Percentiles rank a stretch among this genome's conserved stretches.
Conservation (phyloP, 352 stramenopile genomes). For the Phytopythium cucurbitacearum region DNA sequence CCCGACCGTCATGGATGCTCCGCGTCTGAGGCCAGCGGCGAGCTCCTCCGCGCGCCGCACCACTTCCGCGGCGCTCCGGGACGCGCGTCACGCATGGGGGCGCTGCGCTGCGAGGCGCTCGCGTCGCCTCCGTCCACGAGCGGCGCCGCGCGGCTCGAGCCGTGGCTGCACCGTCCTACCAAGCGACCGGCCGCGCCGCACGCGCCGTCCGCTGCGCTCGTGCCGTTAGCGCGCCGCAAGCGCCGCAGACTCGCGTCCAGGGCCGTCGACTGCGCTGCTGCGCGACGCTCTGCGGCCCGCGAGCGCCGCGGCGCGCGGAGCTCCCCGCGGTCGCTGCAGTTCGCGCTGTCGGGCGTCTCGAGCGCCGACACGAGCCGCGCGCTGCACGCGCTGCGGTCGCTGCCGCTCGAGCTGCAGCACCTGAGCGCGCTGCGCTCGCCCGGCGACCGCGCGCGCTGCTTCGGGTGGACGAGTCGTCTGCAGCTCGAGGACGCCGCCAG, state of each 20-base stretch:
- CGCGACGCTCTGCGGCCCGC: background rate
- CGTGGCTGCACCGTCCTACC: no score
- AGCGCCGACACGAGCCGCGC: constrained; percentile 30
- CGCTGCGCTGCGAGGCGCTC: no score
- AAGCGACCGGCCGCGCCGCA: no score
- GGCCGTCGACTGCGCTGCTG: background rate
- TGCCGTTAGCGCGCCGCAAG: no score
- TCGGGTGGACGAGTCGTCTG: constrained; percentile 38
- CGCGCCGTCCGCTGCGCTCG: no score
- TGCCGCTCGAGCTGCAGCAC: constrained; percentile 35
- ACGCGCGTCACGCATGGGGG: no score
- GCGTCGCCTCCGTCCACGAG: no score
- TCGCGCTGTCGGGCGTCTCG: constrained; percentile 24
- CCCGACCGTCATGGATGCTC: no score
- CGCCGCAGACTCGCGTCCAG: background rate
- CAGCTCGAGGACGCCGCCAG: constrained; percentile 22
- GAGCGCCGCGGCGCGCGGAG: background rate
- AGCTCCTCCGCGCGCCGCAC: no score
- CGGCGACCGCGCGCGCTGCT: background rate
- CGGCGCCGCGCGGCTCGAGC: no score
- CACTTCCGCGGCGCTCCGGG: no score
- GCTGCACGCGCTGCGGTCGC: constrained; percentile 24
- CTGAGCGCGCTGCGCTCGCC: constrained; percentile 15
- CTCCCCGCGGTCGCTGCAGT: constrained; percentile 33
- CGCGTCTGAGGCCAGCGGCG: no score